Conservation (phyloP, 2,329 filamentous ascomycete species). For the Pseudocercospora fijiensis region DNA sequence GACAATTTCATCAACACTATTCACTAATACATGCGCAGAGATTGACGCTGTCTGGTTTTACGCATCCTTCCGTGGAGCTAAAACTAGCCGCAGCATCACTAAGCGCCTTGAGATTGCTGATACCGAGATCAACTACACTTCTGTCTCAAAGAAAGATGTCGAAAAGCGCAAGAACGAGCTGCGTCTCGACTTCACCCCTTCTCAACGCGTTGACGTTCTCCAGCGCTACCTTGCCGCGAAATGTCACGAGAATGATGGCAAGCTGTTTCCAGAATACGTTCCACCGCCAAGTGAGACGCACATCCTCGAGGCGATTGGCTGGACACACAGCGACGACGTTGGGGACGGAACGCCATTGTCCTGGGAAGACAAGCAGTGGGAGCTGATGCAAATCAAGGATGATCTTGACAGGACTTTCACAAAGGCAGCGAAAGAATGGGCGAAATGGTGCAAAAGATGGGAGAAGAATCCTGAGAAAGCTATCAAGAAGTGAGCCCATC, state of each 20-base stretch:
- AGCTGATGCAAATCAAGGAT: conserved; percentile 23
- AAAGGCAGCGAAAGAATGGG: conserved; percentile 26
- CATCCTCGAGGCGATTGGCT: conserved; percentile 47
- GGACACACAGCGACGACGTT: conserved; percentile 41
- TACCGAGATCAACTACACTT: conserved; percentile 5
- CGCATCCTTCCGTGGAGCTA: conserved; percentile 48
- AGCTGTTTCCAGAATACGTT: conserved; percentile 38
- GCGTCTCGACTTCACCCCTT: conserved; percentile 40
- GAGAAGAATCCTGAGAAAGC: conserved; percentile 24
- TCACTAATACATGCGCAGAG: conserved; percentile 29
- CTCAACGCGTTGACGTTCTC: conserved; percentile 40
- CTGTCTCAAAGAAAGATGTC: conserved; percentile 1
- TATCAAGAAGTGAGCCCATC: conserved; percentile 31
- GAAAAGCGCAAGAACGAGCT: conserved; percentile 38
- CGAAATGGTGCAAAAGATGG: conserved; percentile 36
- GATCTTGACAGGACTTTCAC: conserved; percentile 21
- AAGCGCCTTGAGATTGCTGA: conserved; percentile 37
- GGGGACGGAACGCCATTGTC: background rate
- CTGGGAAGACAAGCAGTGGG: conserved; percentile 50
- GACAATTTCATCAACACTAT: background rate
- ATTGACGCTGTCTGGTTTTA: conserved; percentile 41
- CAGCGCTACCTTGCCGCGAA: conserved; percentile 42
- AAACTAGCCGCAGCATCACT: conserved; percentile 43
- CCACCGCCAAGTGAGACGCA: conserved; percentile 42
- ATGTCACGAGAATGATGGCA: conserved; percentile 41